Conservation (phyloP, 2,329 filamentous ascomycete species). For the Exophiala dermatitidis region DNA sequence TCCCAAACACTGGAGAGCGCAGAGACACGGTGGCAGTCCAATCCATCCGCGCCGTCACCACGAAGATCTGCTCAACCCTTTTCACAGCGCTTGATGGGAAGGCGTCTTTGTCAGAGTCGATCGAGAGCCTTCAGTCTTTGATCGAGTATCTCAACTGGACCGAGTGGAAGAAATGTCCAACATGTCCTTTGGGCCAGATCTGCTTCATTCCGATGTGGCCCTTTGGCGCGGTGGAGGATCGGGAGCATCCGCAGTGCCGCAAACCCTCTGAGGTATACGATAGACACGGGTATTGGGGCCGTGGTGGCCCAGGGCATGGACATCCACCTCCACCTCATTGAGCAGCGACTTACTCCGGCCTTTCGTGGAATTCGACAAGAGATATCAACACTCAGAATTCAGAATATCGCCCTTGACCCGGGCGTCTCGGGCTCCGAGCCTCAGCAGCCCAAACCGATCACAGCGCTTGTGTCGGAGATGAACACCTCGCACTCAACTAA, state of each 20-base stretch:
- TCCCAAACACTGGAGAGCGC: slow-evolving; percentile 24
- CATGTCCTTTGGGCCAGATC: slow-evolving; percentile 48
- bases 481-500: no score
- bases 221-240: slow-evolving; percentile 48
- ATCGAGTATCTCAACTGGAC: slow-evolving; percentile 52
- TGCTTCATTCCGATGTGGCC: slow-evolving; percentile 62
- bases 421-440: no score
- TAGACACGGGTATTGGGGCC: slow-evolving; percentile 10
- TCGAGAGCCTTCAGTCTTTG: slow-evolving; percentile 34
- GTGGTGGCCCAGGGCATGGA: neutral
- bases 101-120: neutral
- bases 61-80: slow-evolving; percentile 32
- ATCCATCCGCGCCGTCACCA: slow-evolving; percentile 31
- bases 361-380: no score
- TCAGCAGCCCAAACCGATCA: no score
- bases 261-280: slow-evolving; percentile 24
- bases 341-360: neutral
- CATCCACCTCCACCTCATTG: neutral
- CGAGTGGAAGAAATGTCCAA: slow-evolving; percentile 49
- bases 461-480: no score
- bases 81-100: slow-evolving; percentile 25
- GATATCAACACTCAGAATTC: no score
- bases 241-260: slow-evolving; percentile 44
- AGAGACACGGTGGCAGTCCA: slow-evolving; percentile 25
- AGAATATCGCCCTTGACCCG: no score